Base-by-base conservation (phyloP, 768 basidiomycete species). In the Cubamyces sp. region DNA sequence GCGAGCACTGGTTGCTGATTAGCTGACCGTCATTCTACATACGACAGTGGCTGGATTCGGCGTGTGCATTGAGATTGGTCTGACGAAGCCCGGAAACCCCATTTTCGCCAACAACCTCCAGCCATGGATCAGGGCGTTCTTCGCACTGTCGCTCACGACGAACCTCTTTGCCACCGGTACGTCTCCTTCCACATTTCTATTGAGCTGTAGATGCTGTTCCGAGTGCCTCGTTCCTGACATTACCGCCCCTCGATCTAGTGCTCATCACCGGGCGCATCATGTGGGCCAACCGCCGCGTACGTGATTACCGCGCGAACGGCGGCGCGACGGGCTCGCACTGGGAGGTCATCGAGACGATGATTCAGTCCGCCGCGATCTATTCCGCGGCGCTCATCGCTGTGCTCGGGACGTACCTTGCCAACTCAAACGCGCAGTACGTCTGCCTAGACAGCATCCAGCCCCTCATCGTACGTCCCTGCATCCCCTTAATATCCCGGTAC, bases 71-170 rank as follows among this genome's bases (percentile, higher is more conserved):
- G 59, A 64, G 40, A 56, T 65, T 18, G 63, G 63, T 0, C 23
- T 65, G 7, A 40, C 52, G 5, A 48, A 57, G 25, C 45, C 37
- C 14, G 43, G 25, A 5, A 34, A 47, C 12, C 57, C 60, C 40
- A 61, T 65, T 25, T 65, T 65, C 57, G 55, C 59, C 7, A 42
- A 40, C 7, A 49, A 50, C 12, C 56, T 65, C 8, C 59, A 65
- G 30, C 64, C 64, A 23, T 65, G 64, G 64, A 58, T 65, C n/a
- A 52, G 54, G 23, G 46, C 54, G 15, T 65, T 65, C 53, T 61
- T 65, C 46, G 57, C 64, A 16, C 56, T 65, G 16, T 61, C 64
- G 21, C 60, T 65, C 39, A 55, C 60, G 8, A 61, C 60, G 6
- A 65, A 65, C 57, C 51, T 65, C 25, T 46, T 65, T 37, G 56